phyloP scores from a whole-genome alignment of 495 filamentous ascomycete species.

The Platismatia glauca region DNA sequence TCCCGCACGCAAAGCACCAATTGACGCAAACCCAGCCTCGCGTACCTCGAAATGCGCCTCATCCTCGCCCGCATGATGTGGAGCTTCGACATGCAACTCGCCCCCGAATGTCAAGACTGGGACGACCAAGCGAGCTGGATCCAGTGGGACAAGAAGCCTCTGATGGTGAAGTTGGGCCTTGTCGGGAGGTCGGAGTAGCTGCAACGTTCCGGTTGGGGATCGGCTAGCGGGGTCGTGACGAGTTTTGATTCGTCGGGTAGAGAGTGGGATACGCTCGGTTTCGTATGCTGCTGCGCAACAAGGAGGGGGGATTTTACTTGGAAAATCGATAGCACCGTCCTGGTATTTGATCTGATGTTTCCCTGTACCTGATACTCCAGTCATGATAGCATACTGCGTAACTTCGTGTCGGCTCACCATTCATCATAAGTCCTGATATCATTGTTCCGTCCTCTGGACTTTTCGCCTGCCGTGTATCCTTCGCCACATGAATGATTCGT shows the following conservation, averaged over 20 bases:
- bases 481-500: too few relatives aligned
- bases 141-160: slow-evolving; percentile 35
- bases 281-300: not conserved
- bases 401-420: too few relatives aligned
- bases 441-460: too few relatives aligned
- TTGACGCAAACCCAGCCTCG: slow-evolving; percentile 30
- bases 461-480: too few relatives aligned
- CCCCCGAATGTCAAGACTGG: slow-evolving; percentile 28
- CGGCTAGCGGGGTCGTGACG: too few relatives aligned
- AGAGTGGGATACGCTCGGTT: not conserved
- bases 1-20: not conserved
- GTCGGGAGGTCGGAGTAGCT: not conserved
- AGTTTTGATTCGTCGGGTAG: not conserved
- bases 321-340: too few relatives aligned
- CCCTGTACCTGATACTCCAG: too few relatives aligned
- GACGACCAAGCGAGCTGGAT: slow-evolving; percentile 29
- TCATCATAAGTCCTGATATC: too few relatives aligned
- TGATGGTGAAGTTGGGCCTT: slow-evolving; percentile 29
- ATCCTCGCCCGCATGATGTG: slow-evolving; percentile 25
- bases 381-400: too few relatives aligned
- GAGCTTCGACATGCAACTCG: slow-evolving; percentile 26
- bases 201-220: not conserved
- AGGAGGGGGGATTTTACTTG: too few relatives aligned
- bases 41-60: slow-evolving; percentile 34
- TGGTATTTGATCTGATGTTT: too few relatives aligned